Evolutionary conservation across 495 filamentous ascomycete genomes (phyloP).

Genomic region (Parathielavia hyrcaniae): DNA sequence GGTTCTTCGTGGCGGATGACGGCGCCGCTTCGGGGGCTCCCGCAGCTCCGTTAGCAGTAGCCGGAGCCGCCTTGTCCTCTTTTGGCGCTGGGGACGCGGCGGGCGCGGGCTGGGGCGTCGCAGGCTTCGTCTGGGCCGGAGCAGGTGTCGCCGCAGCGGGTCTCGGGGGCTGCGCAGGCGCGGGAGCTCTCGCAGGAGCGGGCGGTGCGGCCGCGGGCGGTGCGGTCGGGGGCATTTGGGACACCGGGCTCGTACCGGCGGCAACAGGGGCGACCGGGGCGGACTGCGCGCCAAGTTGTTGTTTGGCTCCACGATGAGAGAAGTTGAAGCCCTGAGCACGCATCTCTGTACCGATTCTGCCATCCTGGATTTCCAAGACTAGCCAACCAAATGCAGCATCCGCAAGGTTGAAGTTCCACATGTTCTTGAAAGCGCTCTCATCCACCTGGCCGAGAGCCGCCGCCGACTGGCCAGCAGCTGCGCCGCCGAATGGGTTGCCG

Average conservation of each 20-base stretch:
- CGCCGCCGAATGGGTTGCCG: slow-evolving; percentile 92
- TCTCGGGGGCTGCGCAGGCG: slow-evolving; percentile 35
- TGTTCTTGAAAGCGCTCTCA: slow-evolving; percentile 99
- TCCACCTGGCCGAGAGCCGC: slow-evolving; percentile 80
- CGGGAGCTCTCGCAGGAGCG: slow-evolving; percentile 25
- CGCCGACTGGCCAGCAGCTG: slow-evolving; percentile 54
- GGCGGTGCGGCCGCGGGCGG: slow-evolving; percentile 30
- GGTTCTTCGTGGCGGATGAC: slow-evolving; percentile 41
- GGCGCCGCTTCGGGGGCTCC: slow-evolving; percentile 44
- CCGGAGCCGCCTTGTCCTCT: slow-evolving; percentile 43
- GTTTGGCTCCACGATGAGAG: slow-evolving; percentile 73
- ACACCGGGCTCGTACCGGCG: slow-evolving; percentile 29
- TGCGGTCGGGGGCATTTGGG: slow-evolving; percentile 33
- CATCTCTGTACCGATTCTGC: slow-evolving; percentile 97
- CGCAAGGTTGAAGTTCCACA: slow-evolving; percentile 99
- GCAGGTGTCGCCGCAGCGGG: slow-evolving; percentile 35
- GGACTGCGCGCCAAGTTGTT: slow-evolving; percentile 33
- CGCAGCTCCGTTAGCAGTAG: slow-evolving; percentile 45
- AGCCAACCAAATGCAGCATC: slow-evolving; percentile 97
- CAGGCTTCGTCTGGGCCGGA: slow-evolving; percentile 47
- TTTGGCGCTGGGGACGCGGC: slow-evolving; percentile 38
- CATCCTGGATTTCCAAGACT: slow-evolving; percentile 87
- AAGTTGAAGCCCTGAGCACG: slow-evolving; percentile 99
- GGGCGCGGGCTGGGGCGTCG: slow-evolving; percentile 42
- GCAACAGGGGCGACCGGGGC: slow-evolving; percentile 32